phyloP scores from a whole-genome alignment of 2,329 filamentous ascomycete genomes.

The Trichophyton simii region DNA sequence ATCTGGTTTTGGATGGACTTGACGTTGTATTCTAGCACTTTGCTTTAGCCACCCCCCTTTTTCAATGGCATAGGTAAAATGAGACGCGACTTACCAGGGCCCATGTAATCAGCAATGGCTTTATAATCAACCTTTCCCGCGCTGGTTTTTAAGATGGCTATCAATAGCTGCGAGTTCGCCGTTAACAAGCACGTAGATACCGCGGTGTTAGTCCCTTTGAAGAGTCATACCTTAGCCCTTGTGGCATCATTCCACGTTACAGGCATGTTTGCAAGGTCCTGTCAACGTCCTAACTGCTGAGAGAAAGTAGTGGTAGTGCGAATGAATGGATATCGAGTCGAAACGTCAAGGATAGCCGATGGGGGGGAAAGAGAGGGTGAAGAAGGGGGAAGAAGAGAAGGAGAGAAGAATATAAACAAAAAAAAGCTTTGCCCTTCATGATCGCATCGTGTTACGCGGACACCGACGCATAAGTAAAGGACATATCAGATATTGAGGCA shows the following conservation, averaged over 20 bases:
- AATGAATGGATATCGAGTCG: background rate
- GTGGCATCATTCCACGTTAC: constrained; percentile 20
- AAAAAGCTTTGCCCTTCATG: background rate
- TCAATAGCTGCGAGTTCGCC: constrained; percentile 15
- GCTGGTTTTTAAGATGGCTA: constrained; percentile 15
- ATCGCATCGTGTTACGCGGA: background rate
- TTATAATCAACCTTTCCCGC: constrained; percentile 14
- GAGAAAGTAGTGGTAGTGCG: no score
- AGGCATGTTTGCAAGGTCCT: constrained; percentile 16
- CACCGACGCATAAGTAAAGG: background rate
- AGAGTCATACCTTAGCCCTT: constrained; percentile 19
- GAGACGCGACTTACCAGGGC: constrained; percentile 8
- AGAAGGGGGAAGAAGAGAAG: background rate
- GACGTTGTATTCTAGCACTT: background rate
- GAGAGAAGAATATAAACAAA: background rate
- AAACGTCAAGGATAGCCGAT: background rate
- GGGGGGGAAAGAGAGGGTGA: background rate
- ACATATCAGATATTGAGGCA: background rate
- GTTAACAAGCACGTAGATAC: background rate
- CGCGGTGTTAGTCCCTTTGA: no score
- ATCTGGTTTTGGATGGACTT: constrained; percentile 1
- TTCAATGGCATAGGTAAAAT: background rate
- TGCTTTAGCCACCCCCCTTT: background rate
- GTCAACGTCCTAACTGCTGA: background rate
- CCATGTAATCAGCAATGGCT: constrained; percentile 17